phyloP scores from a whole-genome alignment of 208 protist genomes.

The Entamoeba nuttalli region DNA sequence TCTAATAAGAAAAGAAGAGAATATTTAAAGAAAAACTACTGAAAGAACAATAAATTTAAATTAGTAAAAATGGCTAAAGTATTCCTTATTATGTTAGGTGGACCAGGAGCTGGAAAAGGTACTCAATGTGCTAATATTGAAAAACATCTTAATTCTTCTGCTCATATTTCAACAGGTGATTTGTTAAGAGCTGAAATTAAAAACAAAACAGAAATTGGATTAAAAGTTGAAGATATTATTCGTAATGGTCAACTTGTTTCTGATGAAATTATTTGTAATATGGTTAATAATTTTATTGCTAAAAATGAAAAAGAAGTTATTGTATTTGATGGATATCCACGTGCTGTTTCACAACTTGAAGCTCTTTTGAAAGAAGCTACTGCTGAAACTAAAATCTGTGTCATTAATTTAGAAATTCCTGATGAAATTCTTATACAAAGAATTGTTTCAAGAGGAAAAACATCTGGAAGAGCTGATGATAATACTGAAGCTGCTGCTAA shows the following conservation, averaged over 20 bases:
- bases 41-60: not conserved
- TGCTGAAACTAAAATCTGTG: not conserved
- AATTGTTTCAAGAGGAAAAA: not conserved
- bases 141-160: slow-evolving; percentile 49
- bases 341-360: not conserved
- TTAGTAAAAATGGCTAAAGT: not conserved
- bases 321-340: not conserved
- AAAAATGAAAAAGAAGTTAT: not conserved
- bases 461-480: not conserved
- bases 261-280: slow-evolving; percentile 50
- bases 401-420: not conserved
- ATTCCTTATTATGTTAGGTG: slow-evolving; percentile 40
- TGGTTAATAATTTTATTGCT: slow-evolving; percentile 40
- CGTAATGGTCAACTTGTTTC: slow-evolving; percentile 50
- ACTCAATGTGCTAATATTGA: slow-evolving; percentile 59
- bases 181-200: slow-evolving; percentile 44
- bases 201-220: slow-evolving; percentile 38
- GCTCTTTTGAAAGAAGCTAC: not conserved
- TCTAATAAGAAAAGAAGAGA: too few species aligned
- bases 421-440: not conserved
- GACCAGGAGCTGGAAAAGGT: slow-evolving; percentile 65
- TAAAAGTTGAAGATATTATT: slow-evolving; percentile 47
- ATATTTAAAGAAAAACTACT: not conserved
- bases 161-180: slow-evolving; percentile 59
- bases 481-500: not conserved